These are phyloP conservation scores for Boletellus dicymbophilus DNA, from an alignment of 1,284 basidiomycete genomes.

Conservation along the genomic window DNA sequence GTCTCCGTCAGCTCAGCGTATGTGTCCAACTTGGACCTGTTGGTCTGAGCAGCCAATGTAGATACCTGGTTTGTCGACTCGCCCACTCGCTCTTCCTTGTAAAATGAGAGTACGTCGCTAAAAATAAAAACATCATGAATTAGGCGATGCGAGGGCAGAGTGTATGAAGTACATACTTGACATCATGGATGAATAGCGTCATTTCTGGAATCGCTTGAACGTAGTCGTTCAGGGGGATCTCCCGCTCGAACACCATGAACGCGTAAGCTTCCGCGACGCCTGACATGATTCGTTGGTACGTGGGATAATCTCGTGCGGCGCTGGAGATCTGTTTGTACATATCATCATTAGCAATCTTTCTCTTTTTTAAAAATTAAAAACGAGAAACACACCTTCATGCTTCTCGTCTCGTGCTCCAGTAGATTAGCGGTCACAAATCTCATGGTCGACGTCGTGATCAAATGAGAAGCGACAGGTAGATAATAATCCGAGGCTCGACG, in stretches of 20 bases:
- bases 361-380: too few species aligned
- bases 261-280: constrained; percentile 30
- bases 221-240: constrained; percentile 29
- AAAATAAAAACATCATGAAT: too few species aligned
- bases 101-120: constrained; percentile 44
- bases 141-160: too few species aligned
- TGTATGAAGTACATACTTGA: constrained; percentile 38
- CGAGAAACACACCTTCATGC: constrained; percentile 24
- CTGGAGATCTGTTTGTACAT: constrained; percentile 14
- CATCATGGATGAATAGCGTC: constrained; percentile 28
- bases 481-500: constrained; percentile 20
- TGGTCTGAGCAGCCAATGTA: constrained; percentile 23
- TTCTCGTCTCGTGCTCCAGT: constrained; percentile 32
- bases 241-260: constrained; percentile 31
- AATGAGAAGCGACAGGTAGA: constrained; percentile 17
- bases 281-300: constrained; percentile 31
- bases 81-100: constrained; percentile 39
- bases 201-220: constrained; percentile 37
- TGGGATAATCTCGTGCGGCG: constrained; percentile 26
- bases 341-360: neutral
- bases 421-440: constrained; percentile 27
- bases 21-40: constrained; percentile 26
- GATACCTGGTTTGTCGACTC: constrained; percentile 38
- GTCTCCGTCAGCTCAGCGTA: constrained; percentile 25
- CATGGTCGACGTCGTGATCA: constrained; percentile 31